Conservation (phyloP, 768 basidiomycete genomes). For the Amanita fuliginea region DNA sequence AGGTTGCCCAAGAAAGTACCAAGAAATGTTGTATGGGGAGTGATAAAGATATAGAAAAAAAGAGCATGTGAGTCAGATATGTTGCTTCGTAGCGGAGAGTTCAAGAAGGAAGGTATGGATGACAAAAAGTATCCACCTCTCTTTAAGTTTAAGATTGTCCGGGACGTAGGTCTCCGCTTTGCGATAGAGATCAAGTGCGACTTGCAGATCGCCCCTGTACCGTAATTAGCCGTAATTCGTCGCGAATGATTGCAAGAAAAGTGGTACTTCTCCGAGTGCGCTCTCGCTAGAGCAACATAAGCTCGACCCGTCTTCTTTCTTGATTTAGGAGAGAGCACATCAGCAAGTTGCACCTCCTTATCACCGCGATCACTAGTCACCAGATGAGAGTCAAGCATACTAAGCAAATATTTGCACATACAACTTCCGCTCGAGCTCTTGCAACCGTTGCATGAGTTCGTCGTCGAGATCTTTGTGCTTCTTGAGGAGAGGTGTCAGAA, state of each 20-base stretch:
- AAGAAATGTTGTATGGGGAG: constrained; percentile 16
- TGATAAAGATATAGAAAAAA: constrained; percentile 12
- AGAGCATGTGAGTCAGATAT: constrained; percentile 31
- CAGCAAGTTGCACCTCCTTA: constrained; percentile 49
- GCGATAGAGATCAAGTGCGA: constrained; percentile 72
- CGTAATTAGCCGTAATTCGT: not conserved
- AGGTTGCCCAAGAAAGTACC: not conserved
- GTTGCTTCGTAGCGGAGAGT: constrained; percentile 27
- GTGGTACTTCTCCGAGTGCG: constrained; percentile 70
- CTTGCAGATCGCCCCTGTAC: constrained; percentile 64
- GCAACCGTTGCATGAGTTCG: constrained; percentile 50
- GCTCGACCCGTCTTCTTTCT: constrained; percentile 77
- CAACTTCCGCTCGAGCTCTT: constrained; percentile 67
- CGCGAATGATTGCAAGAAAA: not conserved
- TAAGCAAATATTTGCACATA: constrained; percentile 23
- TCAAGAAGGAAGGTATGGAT: constrained; percentile 53
- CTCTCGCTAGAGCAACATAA: constrained; percentile 74
- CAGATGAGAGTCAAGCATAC: not conserved
- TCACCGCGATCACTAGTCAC: constrained; percentile 43
- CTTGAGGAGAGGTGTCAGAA: constrained; percentile 52
- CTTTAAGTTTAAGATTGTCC: constrained; percentile 77
- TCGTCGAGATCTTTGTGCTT: constrained; percentile 60
- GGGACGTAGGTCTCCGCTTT: constrained; percentile 77
- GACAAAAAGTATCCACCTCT: constrained; percentile 76
- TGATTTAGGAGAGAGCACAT: constrained; percentile 58